Base-by-base conservation (phyloP, 1,284 basidiomycete genomes). In the Tilletiopsis washingtonensis region DNA sequence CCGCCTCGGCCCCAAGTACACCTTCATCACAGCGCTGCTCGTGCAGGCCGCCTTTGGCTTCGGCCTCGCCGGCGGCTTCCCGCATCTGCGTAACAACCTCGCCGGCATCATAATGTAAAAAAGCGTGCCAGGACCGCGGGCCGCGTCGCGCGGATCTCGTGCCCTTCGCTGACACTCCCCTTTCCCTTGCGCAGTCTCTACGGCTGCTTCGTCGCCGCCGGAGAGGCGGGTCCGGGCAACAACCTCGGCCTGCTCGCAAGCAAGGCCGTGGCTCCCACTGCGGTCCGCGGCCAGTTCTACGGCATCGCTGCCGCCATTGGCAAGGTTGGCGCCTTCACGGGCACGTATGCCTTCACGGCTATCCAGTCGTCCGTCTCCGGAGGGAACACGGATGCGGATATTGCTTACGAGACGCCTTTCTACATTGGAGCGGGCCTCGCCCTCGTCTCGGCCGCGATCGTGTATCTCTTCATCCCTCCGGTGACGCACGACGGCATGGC, bases 141-240 rank as follows among this genome's bases (percentile, higher is more conserved):
- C n/a, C n/a, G n/a, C n/a, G n/a, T n/a, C n/a, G n/a, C n/a, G n/a
- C n/a, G n/a, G n/a, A n/a, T n/a, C n/a, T n/a, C n/a, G n/a, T n/a
- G n/a, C n/a, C n/a, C n/a, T n/a, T n/a, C n/a, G n/a, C n/a, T n/a
- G n/a, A n/a, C n/a, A n/a, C n/a, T n/a, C n/a, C n/a, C n/a, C n/a
- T n/a, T n/a, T n/a, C n/a, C n/a, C n/a, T n/a, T n/a, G n/a, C n/a
- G n/a, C n/a, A n/a, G n/a, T n/a, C 76, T 94, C 7, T 94, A 93
- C 64, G 90, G 91, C 7, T 82, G 94, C 47, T 97, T 94, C 80
- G 72, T 93, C 50, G 83, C 81, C 59, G 85, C 88, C 55, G 89
- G 88, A 43, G 88, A 89, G 74, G 74, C 88, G 43, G 93, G 69
- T 1, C 54, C 64, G 0, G 69, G 69, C 2, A 67, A 72, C 40